Conservation (phyloP, 2,329 filamentous ascomycete species). For the Didymella segeticola region DNA sequence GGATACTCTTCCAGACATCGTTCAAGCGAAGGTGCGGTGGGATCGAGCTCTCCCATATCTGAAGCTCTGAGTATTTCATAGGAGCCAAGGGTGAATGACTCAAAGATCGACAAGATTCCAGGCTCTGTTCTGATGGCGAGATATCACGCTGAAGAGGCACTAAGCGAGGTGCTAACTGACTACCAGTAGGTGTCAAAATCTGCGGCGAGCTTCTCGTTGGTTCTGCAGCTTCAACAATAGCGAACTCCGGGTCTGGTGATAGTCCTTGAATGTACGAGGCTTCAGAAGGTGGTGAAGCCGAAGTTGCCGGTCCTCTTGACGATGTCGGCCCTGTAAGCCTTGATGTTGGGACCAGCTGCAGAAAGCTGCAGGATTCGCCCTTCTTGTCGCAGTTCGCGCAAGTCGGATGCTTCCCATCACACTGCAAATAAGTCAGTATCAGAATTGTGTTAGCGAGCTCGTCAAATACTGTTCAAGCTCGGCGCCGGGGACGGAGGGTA, state of each 20-base stretch:
- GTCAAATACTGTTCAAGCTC: no score
- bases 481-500: background rate
- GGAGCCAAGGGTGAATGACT: background rate
- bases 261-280: slow-evolving; percentile 14
- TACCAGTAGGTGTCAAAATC: slow-evolving; percentile 4
- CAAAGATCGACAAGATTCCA: background rate
- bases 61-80: slow-evolving; percentile 10
- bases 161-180: slow-evolving; percentile 1
- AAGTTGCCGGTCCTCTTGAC: slow-evolving; percentile 11
- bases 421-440: slow-evolving; percentile 34
- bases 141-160: slow-evolving; percentile 21
- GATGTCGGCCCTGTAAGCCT: slow-evolving; percentile 26
- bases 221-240: background rate
- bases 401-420: slow-evolving; percentile 41
- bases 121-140: slow-evolving; percentile 8
- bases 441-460: background rate
- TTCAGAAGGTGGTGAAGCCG: slow-evolving; percentile 13
- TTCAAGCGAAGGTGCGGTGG: slow-evolving; percentile 32
- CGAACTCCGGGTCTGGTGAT: background rate
- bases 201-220: background rate
- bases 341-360: slow-evolving; percentile 41
- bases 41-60: slow-evolving; percentile 18
- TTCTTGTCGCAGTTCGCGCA: slow-evolving; percentile 45
- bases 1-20: slow-evolving; percentile 39
- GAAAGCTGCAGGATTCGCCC: slow-evolving; percentile 43